Base-by-base conservation (phyloP, 345 rosid species). In the Salix exigua region DNA sequence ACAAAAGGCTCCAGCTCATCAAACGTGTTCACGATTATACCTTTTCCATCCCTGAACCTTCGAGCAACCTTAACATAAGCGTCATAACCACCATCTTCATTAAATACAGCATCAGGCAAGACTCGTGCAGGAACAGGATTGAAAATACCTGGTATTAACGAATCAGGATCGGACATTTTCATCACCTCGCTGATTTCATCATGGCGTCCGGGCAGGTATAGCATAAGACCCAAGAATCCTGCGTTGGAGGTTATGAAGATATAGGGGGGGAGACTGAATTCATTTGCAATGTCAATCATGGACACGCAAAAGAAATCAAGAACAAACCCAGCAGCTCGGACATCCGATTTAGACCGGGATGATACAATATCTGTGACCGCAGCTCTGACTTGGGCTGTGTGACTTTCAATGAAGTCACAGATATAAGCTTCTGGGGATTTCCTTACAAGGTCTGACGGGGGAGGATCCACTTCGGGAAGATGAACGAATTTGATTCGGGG, bases 401-500 rank as follows among this genome's bases (percentile, higher is more conserved):
- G 7, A 11, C 10, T 40, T 3, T 66, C 46, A 40, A 66, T 37
- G 44, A 63, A 37, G 4, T 66, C 68, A 51, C 50, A 28, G 7
- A 73, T 1, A 30, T 9, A 73, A 62, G n/a, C 21, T 64, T 86
- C 85, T 2, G 12, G 0, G 11, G 88, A 85, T 46, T 72, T 76
- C 10, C 10, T 16, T 19, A 46, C 10, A 38, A 74, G 71, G 13
- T 86, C 72, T 0, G 35, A 12, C 2, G 84, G 58, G 8, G 88
- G 87, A 25, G 28, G 83, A 33, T 83, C 74, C 17, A 72, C 69
- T 6, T 37, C 69, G 10, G 88, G 87, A 72, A 88, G 75, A 10
- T 78, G 71, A 33, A 85, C 35, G 46, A 88, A 37, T 7, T n/a
- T 46, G 80, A 87, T 78, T 25, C 84, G 65, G n/a, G 85, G 77